A percentile compares a stretch with the other conserved stretches of the same genome.
Conservation (phyloP, 306 rosid species). For the Luffa aegyptiaca region DNA sequence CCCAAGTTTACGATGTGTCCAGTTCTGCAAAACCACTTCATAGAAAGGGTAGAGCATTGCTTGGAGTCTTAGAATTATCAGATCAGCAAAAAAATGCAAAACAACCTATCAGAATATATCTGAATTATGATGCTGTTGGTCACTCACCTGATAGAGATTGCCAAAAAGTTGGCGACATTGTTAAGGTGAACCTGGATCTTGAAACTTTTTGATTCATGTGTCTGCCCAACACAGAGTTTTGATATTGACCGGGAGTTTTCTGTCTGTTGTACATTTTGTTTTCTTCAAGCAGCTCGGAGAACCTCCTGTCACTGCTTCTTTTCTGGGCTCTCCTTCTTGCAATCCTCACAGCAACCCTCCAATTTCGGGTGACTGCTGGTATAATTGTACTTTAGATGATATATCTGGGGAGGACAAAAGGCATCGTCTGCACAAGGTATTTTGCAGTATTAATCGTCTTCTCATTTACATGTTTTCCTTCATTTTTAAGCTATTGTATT, state of each 20-base stretch:
- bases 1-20: conserved; percentile 60
- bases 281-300: conserved; percentile 69
- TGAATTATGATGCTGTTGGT: conserved; percentile 96
- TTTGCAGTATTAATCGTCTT: not conserved
- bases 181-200: conserved; percentile 51
- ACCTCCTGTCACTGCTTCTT: conserved; percentile 44
- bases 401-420: conserved; percentile 84
- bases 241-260: conserved; percentile 7
- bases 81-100: conserved; percentile 46
- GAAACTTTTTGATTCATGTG: not conserved
- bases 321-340: conserved; percentile 60
- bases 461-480: not conserved
- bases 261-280: conserved; percentile 9
- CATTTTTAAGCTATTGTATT: not conserved
- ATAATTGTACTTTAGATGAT: conserved; percentile 89
- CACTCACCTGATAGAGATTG: conserved; percentile 93
- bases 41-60: conserved; percentile 68
- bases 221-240: not conserved
- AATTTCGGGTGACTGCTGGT: conserved; percentile 90
- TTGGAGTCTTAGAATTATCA: conserved; percentile 36
- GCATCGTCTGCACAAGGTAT: conserved; percentile 75
- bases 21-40: conserved; percentile 36
- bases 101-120: conserved; percentile 80
- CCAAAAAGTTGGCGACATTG: conserved; percentile 62
- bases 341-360: conserved; percentile 75